A percentile compares a stretch with the other conserved stretches of the same genome.
Evolutionary conservation across 1,284 basidiomycete species (phyloP).

Genomic region (Tremellales sp.): DNA sequence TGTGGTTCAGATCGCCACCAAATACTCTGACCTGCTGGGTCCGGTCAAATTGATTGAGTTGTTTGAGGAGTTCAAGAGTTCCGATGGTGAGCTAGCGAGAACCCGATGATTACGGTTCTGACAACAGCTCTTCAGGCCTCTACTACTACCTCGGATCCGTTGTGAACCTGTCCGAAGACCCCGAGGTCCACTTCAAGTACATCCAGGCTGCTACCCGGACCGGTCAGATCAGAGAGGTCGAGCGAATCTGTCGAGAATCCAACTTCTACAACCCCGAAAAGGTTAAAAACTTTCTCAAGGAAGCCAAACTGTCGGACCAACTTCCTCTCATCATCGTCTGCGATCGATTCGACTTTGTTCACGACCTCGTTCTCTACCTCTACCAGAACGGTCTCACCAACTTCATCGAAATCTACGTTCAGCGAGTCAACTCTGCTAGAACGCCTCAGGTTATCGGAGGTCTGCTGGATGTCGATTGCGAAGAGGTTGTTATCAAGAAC

Average conservation of each 20-base stretch:
- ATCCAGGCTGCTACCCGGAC: conserved; percentile 98
- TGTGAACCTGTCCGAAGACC: conserved; percentile 93
- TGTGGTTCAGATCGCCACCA: conserved; percentile 97
- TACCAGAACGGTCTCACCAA: conserved; percentile 97
- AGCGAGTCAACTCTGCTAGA: conserved; percentile 93
- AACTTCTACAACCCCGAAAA: conserved; percentile 99
- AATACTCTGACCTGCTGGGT: conserved; percentile 97
- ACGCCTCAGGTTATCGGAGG: conserved; percentile 99
- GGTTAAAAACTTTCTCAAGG: conserved; percentile 99
- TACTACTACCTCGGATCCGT: conserved; percentile 98
- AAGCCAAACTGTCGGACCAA: conserved; percentile 94
- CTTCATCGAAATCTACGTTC: conserved; percentile 99
- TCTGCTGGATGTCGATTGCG: conserved; percentile 96
- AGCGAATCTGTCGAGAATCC: conserved; percentile 96
- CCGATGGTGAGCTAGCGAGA: conserved; percentile 65
- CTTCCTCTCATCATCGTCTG: conserved; percentile 99
- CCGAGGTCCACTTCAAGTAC: conserved; percentile 99
- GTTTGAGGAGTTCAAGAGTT: conserved; percentile 98
- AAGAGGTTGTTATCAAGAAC: conserved; percentile 92
- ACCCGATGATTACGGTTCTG: too few species aligned
- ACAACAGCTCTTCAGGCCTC: conserved; percentile 68
- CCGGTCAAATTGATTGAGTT: conserved; percentile 97
- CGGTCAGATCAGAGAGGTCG: conserved; percentile 97
- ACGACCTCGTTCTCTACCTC: conserved; percentile 96
- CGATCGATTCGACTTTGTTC: conserved; percentile 99